A percentile compares a stretch with the other conserved stretches of the same genome.
Evolutionary conservation across 345 rosid genomes (phyloP).

Genomic region (Garcia nutans): DNA sequence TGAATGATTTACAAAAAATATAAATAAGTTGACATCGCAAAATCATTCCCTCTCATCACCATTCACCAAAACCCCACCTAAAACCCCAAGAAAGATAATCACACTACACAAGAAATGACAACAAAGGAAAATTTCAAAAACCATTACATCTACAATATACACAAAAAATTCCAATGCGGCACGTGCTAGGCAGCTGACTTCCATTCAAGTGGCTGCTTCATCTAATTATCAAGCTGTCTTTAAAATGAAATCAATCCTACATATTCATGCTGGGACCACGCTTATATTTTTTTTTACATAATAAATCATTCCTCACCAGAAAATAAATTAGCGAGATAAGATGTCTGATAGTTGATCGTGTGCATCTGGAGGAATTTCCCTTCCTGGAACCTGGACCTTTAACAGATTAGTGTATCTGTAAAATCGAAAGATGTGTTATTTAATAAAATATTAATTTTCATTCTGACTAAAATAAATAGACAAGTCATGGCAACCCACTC

Average conservation of each 20-base stretch:
- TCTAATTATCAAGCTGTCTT: background rate
- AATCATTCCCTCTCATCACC: background rate
- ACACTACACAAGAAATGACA: background rate
- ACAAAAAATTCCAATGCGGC: conserved; percentile 13
- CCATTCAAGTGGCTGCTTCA: conserved; percentile 4
- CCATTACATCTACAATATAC: conserved; percentile 3
- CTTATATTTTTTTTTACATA: background rate
- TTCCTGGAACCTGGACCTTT: conserved; percentile 79
- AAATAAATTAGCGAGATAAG: conserved; percentile 43
- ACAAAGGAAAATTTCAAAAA: background rate
- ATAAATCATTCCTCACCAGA: background rate
- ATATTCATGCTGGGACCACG: background rate
- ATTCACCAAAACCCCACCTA: background rate
- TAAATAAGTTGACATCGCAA: background rate
- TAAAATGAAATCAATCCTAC: background rate
- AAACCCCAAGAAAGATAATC: background rate
- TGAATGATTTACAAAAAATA: conserved; percentile 2
- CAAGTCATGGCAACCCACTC: conserved; percentile 53
- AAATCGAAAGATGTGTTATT: background rate
- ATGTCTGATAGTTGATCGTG: conserved; percentile 61
- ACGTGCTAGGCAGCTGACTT: background rate
- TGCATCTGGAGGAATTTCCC: conserved; percentile 82
- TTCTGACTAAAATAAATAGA: conserved; percentile 2
- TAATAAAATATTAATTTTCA: background rate
- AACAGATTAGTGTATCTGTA: conserved; percentile 75